Evolutionary conservation across 179 eudicot species (phyloP).

Genomic region (Drosera spatulata): DNA sequence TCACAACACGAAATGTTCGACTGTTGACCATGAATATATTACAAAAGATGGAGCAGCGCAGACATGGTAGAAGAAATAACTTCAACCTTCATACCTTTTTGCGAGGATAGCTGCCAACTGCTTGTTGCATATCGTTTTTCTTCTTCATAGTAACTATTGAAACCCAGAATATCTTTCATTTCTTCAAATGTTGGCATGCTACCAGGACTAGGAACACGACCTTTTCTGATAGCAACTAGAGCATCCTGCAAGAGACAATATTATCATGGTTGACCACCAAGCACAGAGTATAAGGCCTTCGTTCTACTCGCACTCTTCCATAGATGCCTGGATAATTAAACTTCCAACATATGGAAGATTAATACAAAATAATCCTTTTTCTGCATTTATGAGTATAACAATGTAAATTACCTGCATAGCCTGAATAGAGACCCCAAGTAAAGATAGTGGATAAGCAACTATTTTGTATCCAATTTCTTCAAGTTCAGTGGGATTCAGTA

Average conservation of each 20-base stretch:
- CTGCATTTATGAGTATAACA: too few species aligned
- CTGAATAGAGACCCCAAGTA: slow-evolving; percentile 79
- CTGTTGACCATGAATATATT: too few species aligned
- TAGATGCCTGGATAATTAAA: too few species aligned
- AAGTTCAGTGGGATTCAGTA: slow-evolving; percentile 82
- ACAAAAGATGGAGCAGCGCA: too few species aligned
- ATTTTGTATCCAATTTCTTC: slow-evolving; percentile 81
- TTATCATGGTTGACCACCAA: too few species aligned
- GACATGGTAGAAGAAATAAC: too few species aligned
- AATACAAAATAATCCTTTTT: too few species aligned
- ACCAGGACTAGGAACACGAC: slow-evolving; percentile 81
- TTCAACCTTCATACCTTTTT: slow-evolving; percentile 26
- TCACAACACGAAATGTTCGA: too few species aligned
- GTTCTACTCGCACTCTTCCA: too few species aligned
- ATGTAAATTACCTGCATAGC: slow-evolving; percentile 71
- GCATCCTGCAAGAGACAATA: slow-evolving; percentile 53
- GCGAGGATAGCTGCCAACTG: slow-evolving; percentile 22
- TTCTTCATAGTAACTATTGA: slow-evolving; percentile 76
- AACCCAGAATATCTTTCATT: slow-evolving; percentile 77
- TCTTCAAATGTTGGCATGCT: slow-evolving; percentile 94
- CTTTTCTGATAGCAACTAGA: slow-evolving; percentile 62
- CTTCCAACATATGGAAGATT: too few species aligned
- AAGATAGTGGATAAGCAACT: slow-evolving; percentile 84
- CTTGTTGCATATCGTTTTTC: slow-evolving; percentile 59
- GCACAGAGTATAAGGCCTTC: too few species aligned